Evolutionary conservation across 306 rosid genomes (phyloP), one percentile per base, ranked within the genome.

Genomic region (Castanea crenata): DNA sequence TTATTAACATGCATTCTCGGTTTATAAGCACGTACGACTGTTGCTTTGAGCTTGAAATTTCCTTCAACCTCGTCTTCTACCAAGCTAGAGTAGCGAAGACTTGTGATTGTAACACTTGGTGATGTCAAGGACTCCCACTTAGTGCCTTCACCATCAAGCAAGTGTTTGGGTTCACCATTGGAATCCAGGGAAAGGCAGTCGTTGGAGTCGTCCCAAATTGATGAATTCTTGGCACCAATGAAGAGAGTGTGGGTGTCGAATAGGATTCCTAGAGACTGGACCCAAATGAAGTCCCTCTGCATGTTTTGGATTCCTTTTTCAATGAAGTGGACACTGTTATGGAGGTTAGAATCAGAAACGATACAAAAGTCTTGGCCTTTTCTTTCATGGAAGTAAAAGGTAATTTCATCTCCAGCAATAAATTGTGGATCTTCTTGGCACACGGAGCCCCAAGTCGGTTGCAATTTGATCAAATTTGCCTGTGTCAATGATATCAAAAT

Each of bases 231-330:
- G 41, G 83, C 86, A 2, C 77, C 74, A 10, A 83, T 59, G 69
- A 44, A 76, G 81, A 83, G 55, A 20, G 31, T 76, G 75, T 73
- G 87, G 38, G 59, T 46, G 75, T 57, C 78, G 3, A 55, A 83
- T 68, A 72, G 87, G 61, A 84, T 65, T 23, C 87, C 84, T 4
- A 84, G 73, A 70, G 84, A 84, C 10, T 80, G 71, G 21, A 80
- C 81, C 81, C 84, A 91, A 21, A 91, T 89, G 89, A 91, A 91
- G 89, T 89, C 96, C n/a, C 92, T 88, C 34, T 55, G 61, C 81
- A 71, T 67, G 34, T 61, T 75, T 31, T 78, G 27, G 55, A 72
- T 31, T 68, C 76, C 74, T 73, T 46, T 83, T 2, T 81, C 83
- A 62, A 75, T 63, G 78, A 79, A 83, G 21, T 55, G 83, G 55